Evolutionary conservation across 495 filamentous ascomycete genomes (phyloP).

Genomic region (Penicillium coffeae): DNA sequence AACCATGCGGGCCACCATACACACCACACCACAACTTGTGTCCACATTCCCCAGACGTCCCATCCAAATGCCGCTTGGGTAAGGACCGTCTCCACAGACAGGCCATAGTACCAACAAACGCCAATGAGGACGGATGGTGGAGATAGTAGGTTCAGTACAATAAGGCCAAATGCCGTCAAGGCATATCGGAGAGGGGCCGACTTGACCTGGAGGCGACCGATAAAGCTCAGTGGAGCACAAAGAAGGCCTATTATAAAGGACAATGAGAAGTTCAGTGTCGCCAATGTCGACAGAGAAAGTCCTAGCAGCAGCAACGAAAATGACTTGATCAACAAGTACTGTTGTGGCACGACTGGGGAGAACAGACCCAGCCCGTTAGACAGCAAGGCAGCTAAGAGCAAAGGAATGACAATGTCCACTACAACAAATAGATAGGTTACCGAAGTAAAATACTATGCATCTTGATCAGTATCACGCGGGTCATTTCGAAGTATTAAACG

Average conservation of each 20-base stretch:
- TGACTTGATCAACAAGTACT: slow-evolving; percentile 75
- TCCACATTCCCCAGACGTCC: slow-evolving; percentile 89
- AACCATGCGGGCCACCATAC: slow-evolving; percentile 99
- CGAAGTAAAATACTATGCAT: slow-evolving; percentile 49
- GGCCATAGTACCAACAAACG: slow-evolving; percentile 47
- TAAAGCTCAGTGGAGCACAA: slow-evolving; percentile 70
- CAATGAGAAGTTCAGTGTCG: slow-evolving; percentile 94
- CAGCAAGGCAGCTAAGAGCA: slow-evolving; percentile 55
- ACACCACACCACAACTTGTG: slow-evolving; percentile 86
- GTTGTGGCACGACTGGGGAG: slow-evolving; percentile 54
- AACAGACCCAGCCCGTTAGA: slow-evolving; percentile 44
- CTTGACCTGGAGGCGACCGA: slow-evolving; percentile 44
- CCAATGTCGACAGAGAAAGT: slow-evolving; percentile 84
- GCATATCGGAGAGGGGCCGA: slow-evolving; percentile 18
- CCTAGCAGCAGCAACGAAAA: slow-evolving; percentile 91
- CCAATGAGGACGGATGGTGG: slow-evolving; percentile 61
- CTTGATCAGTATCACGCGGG: slow-evolving; percentile 2
- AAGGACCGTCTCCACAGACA: slow-evolving; percentile 54
- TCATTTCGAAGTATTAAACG: not conserved
- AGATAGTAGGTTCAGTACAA: slow-evolving; percentile 55
- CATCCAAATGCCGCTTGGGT: slow-evolving; percentile 81
- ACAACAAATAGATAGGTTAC: slow-evolving; percentile 48
- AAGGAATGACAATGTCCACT: slow-evolving; percentile 55
- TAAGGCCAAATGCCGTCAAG: slow-evolving; percentile 22
- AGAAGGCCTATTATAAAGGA: slow-evolving; percentile 81